Base-by-base conservation (phyloP, 495 filamentous ascomycete species). In the Clavariopsis aquatica region DNA sequence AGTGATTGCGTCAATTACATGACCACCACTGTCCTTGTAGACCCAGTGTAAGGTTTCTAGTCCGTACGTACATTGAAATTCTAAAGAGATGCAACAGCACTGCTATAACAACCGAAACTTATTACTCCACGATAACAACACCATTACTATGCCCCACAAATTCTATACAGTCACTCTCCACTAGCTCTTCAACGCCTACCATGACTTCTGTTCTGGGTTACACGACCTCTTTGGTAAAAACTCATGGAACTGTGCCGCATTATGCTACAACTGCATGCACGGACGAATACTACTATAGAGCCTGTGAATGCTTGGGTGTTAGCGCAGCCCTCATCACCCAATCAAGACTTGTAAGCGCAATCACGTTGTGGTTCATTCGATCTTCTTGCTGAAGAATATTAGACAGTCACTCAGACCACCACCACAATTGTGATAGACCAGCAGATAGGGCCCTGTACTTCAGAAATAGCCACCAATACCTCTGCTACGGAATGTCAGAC, bases 191-290 rank as follows among this genome's bases (percentile, higher is more conserved):
- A 36, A 19, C 29, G 31, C 31, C 52, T 3, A 58, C 34, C 20
- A 5, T n/a, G 31, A 10, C 52, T 36, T 24, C 34, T 56, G 27
- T 13, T 56, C 31, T 23, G 20, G 6, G 34, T 15, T 10, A 5
- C 2, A 13, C 12, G 8, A 56, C 36, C 41, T 9, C 36, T 26
- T 3, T 9, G 15, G 41, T 27, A 15, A 57, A 45, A 8, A 69
- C 29, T 9, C 23, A 9, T 8, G 60, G 47, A 17, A 19, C 62
- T 3, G 52, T 69, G 28, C 66, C 66, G 8, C 23, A 17, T 20
- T 69, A 69, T 66, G 68, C 68, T 9, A 66, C 68, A 7, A 54
- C 28, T n/a, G 49, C 45, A 1, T 65, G 62, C 46, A 0, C 56
- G 22, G 26, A 17, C 27, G 49, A 46, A n/a, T 47, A 23, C 10